Evolutionary conservation across 2,329 filamentous ascomycete genomes (phyloP).

Genomic region (Calonectria naviculata): DNA sequence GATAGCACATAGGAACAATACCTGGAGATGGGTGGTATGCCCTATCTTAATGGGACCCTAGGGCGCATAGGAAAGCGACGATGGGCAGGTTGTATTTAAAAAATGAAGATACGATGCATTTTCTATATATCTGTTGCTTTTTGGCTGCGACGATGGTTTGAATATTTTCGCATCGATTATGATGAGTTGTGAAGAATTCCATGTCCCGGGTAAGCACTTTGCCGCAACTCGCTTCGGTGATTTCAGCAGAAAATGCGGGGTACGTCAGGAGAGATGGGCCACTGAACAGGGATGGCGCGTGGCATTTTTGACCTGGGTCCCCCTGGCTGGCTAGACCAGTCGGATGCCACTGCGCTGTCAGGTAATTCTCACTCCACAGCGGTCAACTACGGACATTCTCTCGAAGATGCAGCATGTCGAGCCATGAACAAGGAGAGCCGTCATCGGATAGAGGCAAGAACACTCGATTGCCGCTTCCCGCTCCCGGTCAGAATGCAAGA

Average conservation of each 20-base stretch:
- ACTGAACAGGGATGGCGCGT: not conserved
- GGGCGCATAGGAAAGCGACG: too few species aligned
- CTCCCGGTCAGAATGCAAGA: not conserved
- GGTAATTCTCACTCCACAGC: not conserved
- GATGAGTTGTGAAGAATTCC: too few species aligned
- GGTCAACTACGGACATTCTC: not conserved
- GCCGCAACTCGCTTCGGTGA: not conserved
- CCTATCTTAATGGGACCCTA: too few species aligned
- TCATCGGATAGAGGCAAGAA: not conserved
- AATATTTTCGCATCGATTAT: too few species aligned
- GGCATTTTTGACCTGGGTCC: too few species aligned
- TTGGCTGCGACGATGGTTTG: too few species aligned
- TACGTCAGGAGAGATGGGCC: not conserved
- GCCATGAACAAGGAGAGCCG: slow-evolving; percentile 3
- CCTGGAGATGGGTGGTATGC: too few species aligned
- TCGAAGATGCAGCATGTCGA: slow-evolving; percentile 16
- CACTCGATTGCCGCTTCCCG: slow-evolving; percentile 1
- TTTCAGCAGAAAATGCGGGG: not conserved
- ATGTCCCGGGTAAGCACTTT: not conserved
- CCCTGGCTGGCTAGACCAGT: not conserved
- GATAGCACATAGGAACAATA: too few species aligned
- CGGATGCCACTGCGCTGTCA: not conserved
- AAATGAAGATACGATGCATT: too few species aligned
- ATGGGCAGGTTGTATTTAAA: too few species aligned
- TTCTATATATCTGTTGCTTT: too few species aligned